Evolutionary conservation across 1,284 basidiomycete species (phyloP), one percentile per base, ranked within the genome.

Genomic region (Volvariella volvacea): DNA sequence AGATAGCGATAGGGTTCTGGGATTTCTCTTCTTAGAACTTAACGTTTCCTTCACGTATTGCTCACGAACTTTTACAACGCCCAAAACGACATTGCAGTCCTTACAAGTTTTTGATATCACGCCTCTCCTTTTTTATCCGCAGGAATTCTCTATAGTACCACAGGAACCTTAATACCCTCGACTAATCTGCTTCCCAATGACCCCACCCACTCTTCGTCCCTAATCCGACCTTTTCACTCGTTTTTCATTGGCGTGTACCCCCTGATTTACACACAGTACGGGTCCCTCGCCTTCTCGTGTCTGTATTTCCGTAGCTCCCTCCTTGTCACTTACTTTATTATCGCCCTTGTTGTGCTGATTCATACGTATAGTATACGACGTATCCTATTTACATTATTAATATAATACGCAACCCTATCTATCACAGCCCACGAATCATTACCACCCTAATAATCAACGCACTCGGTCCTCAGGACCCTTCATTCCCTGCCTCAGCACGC

Each of bases 371-470:
- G 25, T 28, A 28, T 28, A 28, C 12, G 25, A 28, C 6, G 25
- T 28, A 28, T 28, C 12, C 12, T 28, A 12, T 28, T 28, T 28
- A 28, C 25, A 28, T 28, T 28, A 28, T 7, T 36, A 7, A 4
- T 8, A 36, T 7, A 36, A 6, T n/a, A 15, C 6, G 19, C 34
- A 36, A 15, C 14, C 34, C 19, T 16, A 15, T 6, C 34, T 36
- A 36, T n/a, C 34, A 36, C 19, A 36, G 19, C 34, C 25, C 12
- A 36, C 15, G 36, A 25, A 46, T 33, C 50, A 50, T 33, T 48
- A 47, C 47, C 33, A 44, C 45, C 49, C 38, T 51, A 31, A 36
- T 16, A 36, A 36, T 36, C n/a, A 36, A 36, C 4, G 12, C 25
- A 28, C 6, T 28, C n/a, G n/a, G n/a, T 28, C 6, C 12, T 28